phyloP scores from a whole-genome alignment of 2,329 filamentous ascomycete genomes.

The Apiospora aurea region DNA sequence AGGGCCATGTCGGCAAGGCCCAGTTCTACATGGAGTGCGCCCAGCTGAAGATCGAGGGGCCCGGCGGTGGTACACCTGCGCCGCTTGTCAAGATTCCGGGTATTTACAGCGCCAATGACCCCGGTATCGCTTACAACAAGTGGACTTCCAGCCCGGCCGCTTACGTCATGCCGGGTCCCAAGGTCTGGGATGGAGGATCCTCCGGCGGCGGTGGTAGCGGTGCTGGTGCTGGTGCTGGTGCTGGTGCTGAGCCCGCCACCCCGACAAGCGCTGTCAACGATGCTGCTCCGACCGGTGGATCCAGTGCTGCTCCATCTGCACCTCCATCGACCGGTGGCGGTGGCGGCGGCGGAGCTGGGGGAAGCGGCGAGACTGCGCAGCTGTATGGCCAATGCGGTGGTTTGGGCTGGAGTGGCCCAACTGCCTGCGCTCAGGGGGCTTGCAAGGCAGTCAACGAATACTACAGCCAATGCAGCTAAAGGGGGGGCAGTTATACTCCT shows the following conservation, averaged over 20 bases:
- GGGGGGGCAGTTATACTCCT: background rate
- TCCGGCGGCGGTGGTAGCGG: background rate
- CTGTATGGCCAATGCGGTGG: conserved; percentile 38
- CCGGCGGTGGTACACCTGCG: background rate
- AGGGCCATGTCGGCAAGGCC: conserved; percentile 33
- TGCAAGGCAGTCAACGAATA: conserved; percentile 39
- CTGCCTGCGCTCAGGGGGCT: conserved; percentile 37
- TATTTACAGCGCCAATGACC: conserved; percentile 17
- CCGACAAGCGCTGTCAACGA: background rate
- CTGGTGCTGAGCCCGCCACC: background rate
- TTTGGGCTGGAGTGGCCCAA: conserved; percentile 37
- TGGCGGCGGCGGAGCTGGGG: background rate
- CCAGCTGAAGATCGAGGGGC: conserved; percentile 23
- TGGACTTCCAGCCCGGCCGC: conserved; percentile 24
- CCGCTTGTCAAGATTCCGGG: conserved; percentile 24
- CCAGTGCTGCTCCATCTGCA: background rate
- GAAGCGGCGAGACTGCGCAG: conserved; percentile 20
- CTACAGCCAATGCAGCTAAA: conserved; percentile 36
- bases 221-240: background rate
- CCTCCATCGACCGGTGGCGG: background rate
- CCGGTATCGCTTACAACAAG: conserved; percentile 26
- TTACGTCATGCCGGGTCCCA: conserved; percentile 27
- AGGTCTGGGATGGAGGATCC: conserved; percentile 24
- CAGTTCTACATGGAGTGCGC: conserved; percentile 27
- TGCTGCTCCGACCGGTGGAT: background rate